Base-by-base conservation (phyloP, 805 yeast species). In the Wickerhamomyces sydowiorum region DNA sequence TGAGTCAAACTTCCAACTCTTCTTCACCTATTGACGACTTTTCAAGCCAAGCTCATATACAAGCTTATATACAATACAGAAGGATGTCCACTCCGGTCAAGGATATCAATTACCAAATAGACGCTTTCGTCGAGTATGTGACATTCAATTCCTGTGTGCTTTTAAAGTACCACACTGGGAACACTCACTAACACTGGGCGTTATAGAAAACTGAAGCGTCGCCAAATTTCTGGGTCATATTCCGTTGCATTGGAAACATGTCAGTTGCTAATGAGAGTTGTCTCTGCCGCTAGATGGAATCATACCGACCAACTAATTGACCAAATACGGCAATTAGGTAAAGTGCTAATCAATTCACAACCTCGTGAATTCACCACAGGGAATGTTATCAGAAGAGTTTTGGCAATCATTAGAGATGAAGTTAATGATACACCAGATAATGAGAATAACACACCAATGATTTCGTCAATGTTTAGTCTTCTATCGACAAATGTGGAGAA, bases 331-430 rank as follows among this genome's bases (percentile, higher is more conserved):
- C 69, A 71, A 42, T 76, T 90, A 17, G 99, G 98, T 8, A 67
- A 68, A 31, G 65, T 74, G 25, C 65, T 93, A 37, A 78, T 78
- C 30, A 76, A 73, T 20, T 96, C 97, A 3, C 93, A 86, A 56
- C 97, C 98, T 7, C 75, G 87, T 49, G 95, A 90, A 53, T 81
- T 89, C 51, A 76, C 89, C 3, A 78, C 90, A 42, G 98, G 98
- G 9, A 93, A 93, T 60, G 82, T 93, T 30, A 84, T 91, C 15
- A 76, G 98, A 60, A 75, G 99, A 58, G 90, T 91, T 1, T 68
- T 93, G 49, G 89, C 95, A 1, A 67, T 86, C 41, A 80, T 91
- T 39, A 72, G 98, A 53, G 98, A 93, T 52, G 96, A 90, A 60
- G 75, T 82, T 24, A 87, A 76, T 46, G 80, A 77, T 38, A 67